These are phyloP conservation scores for Skeletonema potamos DNA, from an alignment of 108 stramenopile genomes.

Conservation along the genomic window DNA sequence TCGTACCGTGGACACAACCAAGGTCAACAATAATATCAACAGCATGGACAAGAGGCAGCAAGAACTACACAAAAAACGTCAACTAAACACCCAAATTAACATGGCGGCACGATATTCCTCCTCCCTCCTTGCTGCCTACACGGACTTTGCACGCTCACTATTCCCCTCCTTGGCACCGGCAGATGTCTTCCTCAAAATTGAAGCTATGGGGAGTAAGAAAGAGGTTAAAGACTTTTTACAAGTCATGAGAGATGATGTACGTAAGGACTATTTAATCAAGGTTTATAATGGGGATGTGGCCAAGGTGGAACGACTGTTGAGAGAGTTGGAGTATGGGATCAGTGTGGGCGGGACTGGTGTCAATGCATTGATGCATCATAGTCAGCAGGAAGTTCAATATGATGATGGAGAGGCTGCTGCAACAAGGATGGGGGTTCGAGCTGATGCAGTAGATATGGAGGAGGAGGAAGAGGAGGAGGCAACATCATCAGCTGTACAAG, in stretches of 20 bases:
- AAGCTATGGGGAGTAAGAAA: conserved; percentile 52
- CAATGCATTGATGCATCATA: neutral
- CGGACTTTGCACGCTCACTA: conserved; percentile 49
- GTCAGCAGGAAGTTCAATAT: neutral
- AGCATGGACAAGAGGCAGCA: conserved; percentile 4
- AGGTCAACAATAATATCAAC: neutral
- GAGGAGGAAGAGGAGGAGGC: conserved; percentile 32
- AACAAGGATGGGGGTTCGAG: conserved; percentile 38
- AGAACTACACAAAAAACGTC: conserved; percentile 27
- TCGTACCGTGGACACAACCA: neutral
- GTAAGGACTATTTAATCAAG: conserved; percentile 58
- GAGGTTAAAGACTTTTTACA: conserved; percentile 59
- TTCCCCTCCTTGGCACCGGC: conserved; percentile 59
- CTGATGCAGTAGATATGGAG: conserved; percentile 36
- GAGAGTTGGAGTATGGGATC: conserved; percentile 63
- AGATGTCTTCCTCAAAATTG: conserved; percentile 58
- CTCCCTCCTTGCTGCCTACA: conserved; percentile 53
- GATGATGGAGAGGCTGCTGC: neutral
- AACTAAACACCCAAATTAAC: conserved; percentile 21
- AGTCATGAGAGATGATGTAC: conserved; percentile 62
- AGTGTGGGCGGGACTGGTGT: neutral
- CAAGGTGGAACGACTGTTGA: conserved; percentile 39
- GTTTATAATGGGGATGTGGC: conserved; percentile 62
- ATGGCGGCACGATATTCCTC: conserved; percentile 48
- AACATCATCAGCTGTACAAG: conserved; percentile 20